These are phyloP conservation scores for Dianthus caryophyllus DNA, from an alignment of 148 eudicot genomes.

Conservation along the genomic window DNA sequence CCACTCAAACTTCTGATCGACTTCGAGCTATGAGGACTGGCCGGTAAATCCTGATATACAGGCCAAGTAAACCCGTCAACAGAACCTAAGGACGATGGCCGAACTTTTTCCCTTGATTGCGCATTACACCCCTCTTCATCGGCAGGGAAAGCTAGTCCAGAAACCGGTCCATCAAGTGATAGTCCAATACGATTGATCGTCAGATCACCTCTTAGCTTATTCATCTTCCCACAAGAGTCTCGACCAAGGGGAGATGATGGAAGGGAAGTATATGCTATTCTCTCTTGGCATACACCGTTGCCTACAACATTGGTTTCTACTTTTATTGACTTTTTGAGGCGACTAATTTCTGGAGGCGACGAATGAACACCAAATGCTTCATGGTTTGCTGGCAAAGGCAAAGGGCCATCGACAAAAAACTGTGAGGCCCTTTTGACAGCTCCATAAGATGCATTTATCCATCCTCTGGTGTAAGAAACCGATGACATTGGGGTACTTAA, in stretches of 20 bases:
- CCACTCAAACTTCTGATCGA: constrained; percentile 34
- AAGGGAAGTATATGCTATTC: constrained; percentile 28
- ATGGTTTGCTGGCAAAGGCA: constrained; percentile 32
- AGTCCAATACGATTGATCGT: constrained; percentile 17
- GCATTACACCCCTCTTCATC: constrained; percentile 29
- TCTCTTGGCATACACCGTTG: constrained; percentile 28
- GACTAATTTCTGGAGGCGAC: constrained; percentile 29
- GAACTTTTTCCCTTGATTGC: constrained; percentile 18
- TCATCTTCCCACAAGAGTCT: constrained; percentile 30
- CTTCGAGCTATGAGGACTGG: constrained; percentile 27
- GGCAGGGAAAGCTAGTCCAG: constrained; percentile 18
- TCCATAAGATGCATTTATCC: constrained; percentile 24
- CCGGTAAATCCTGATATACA: constrained; percentile 26
- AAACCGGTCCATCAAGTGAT: constrained; percentile 25
- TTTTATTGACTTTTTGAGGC: constrained; percentile 25
- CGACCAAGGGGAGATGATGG: constrained; percentile 67
- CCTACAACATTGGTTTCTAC: constrained; percentile 18
- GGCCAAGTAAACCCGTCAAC: constrained; percentile 34
- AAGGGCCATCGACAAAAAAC: constrained; percentile 53
- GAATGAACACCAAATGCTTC: constrained; percentile 25
- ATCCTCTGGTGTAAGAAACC: constrained; percentile 27
- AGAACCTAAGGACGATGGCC: constrained; percentile 27
- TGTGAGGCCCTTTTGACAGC: constrained; percentile 22
- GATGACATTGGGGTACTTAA: constrained; percentile 29
- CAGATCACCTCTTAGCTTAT: constrained; percentile 27